A percentile compares a stretch with the other conserved stretches of the same genome.
These are phyloP conservation scores for Saposhnikovia divaricata DNA, from an alignment of 129 eudicot genomes.

Conservation along the genomic window DNA sequence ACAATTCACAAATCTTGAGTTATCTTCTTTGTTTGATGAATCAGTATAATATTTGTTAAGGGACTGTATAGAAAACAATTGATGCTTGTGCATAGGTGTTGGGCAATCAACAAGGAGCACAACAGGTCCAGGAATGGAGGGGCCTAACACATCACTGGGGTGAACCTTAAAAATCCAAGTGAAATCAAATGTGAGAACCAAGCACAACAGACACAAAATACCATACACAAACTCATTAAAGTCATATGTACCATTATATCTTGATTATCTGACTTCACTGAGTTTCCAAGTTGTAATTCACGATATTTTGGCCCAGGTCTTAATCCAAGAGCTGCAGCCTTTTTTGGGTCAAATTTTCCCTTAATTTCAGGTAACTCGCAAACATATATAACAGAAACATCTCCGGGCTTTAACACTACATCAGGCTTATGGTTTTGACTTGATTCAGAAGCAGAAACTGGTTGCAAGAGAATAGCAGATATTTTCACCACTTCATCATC, in stretches of 20 bases:
- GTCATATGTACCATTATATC: conserved; percentile 45
- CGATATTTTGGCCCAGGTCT: conserved; percentile 85
- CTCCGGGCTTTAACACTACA: conserved; percentile 44
- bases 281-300: conserved; percentile 64
- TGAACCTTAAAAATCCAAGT: conserved; percentile 50
- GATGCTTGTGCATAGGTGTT: conserved; percentile 51
- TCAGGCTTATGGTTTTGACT: conserved; percentile 14
- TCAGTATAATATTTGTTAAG: conserved; percentile 46
- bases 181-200: not conserved
- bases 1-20: conserved; percentile 54
- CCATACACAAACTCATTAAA: not conserved
- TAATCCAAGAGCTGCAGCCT: conserved; percentile 76
- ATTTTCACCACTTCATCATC: conserved; percentile 86
- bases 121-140: conserved; percentile 82
- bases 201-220: not conserved
- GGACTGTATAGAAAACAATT: conserved; percentile 39
- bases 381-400: conserved; percentile 72
- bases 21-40: conserved; percentile 28
- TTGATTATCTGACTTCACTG: conserved; percentile 63
- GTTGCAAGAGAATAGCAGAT: conserved; percentile 67
- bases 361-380: conserved; percentile 81
- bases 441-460: conserved; percentile 16
- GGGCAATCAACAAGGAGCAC: conserved; percentile 89
- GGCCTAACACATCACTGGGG: conserved; percentile 79
- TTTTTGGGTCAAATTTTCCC: conserved; percentile 79